phyloP scores from a whole-genome alignment of 2,329 filamentous ascomycete species.

The Pyricularia sp. region DNA sequence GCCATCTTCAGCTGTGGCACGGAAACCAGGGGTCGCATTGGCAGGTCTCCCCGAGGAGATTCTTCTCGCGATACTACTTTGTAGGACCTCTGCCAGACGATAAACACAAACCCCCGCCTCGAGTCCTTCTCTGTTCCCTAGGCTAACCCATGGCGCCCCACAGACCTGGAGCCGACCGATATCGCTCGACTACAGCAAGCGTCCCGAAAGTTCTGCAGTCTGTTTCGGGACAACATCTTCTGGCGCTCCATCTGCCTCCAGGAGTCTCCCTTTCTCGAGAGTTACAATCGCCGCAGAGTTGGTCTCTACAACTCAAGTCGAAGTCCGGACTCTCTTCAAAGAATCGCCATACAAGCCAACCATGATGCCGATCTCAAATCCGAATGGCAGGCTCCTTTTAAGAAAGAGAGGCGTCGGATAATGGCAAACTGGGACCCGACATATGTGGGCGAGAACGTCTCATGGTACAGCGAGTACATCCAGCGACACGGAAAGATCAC shows the following conservation, averaged over 20 bases:
- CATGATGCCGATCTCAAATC: background rate
- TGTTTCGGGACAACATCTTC: conserved; percentile 60
- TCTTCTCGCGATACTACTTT: conserved; percentile 44
- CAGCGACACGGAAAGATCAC: conserved; percentile 64
- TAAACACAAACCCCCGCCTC: background rate
- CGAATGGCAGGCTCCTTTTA: background rate
- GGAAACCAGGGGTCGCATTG: conserved; percentile 15
- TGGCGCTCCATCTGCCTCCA: conserved; percentile 70
- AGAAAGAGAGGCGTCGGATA: conserved; percentile 36
- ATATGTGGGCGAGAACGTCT: conserved; percentile 55
- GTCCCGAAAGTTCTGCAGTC: conserved; percentile 48
- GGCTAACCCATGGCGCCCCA: conserved; percentile 9
- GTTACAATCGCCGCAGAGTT: conserved; percentile 22
- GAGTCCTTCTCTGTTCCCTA: background rate
- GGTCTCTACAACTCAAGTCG: background rate
- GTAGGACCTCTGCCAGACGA: conserved; percentile 24
- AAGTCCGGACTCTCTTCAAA: background rate
- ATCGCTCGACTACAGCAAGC: conserved; percentile 57
- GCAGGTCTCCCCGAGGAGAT: conserved; percentile 50
- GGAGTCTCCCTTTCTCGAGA: conserved; percentile 50
- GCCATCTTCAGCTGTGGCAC: background rate
- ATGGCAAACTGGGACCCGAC: conserved; percentile 75
- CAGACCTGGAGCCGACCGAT: conserved; percentile 51
- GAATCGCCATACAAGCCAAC: background rate
- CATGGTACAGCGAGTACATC: conserved; percentile 85